Evolutionary conservation across 176 grass and related monocot genomes (phyloP), one percentile per base, ranked within the genome.

Genomic region (Zoysia pacifica): DNA sequence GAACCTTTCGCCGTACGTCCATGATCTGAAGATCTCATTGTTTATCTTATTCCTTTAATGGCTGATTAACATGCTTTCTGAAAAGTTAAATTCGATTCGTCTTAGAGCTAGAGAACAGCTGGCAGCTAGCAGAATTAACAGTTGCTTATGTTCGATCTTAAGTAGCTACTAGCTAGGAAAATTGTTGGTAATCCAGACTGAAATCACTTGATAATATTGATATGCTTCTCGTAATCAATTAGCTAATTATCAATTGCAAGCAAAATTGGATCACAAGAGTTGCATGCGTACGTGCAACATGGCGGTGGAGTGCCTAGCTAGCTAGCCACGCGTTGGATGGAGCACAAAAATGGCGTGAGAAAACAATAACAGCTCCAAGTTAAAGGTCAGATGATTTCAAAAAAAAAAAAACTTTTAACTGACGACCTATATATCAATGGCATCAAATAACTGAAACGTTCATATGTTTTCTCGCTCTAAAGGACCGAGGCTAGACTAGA

Each of bases 21-120:
- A 56, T 14, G 52, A 83, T 67, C 43, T 20, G 60, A 67, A 73
- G 66, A 73, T 83, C 38, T 2, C 48, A 44, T 88, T 62, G 38
- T 75, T 88, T 84, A 76, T 75, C 13, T 71, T 73, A 20, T 63
- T 61, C 70, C 51, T 48, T 46, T 48, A 64, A 56, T 72, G 65
- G 28, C 28, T 28, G 28, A 28, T 40, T 82, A 65, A 65, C 66
- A 77, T 51, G 48, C 28, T 77, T 63, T 86, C 11, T 80, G 15
- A 63, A 75, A 86, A 86, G 78, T 1, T 81, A 68, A 87, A 73
- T 82, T 87, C 49, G 8, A 86, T 61, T 28, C 58, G 11, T 60
- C n/a, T 71, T 41, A 77, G 40, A 45, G 37, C 28, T 28, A 28
- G 28, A 28, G 28, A 28, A 28, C 50, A 74, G 43, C 44, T 11